These are phyloP conservation scores for Stemphylium lycopersici DNA, from an alignment of 2,329 filamentous ascomycete species.

Conservation along the genomic window DNA sequence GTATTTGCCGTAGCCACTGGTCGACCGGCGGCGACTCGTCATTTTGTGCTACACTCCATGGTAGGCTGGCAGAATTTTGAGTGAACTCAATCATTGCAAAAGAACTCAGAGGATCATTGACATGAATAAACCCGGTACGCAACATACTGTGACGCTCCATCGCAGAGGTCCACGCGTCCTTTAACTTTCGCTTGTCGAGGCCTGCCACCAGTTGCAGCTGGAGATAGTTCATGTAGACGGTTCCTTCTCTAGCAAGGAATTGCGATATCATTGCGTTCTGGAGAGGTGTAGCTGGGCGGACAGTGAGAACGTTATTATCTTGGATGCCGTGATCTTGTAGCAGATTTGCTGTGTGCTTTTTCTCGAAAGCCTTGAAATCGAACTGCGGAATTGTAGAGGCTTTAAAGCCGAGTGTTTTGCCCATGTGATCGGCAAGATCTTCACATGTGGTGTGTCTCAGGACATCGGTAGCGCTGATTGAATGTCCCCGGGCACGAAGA, in stretches of 20 bases:
- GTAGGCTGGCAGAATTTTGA: slow-evolving; percentile 40
- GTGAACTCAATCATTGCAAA: slow-evolving; percentile 77
- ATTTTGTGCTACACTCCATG: slow-evolving; percentile 31
- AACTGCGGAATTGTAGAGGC: slow-evolving; percentile 24
- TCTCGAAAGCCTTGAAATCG: slow-evolving; percentile 61
- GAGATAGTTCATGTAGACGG: slow-evolving; percentile 77
- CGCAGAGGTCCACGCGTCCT: slow-evolving; percentile 65
- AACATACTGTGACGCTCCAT: slow-evolving; percentile 70
- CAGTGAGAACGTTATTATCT: slow-evolving; percentile 55
- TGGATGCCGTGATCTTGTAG: slow-evolving; percentile 40
- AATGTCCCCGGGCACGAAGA: slow-evolving; percentile 65
- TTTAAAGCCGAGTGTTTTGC: neutral
- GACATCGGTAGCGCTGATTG: slow-evolving; percentile 73
- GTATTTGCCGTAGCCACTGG: slow-evolving; percentile 32
- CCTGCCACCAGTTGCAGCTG: slow-evolving; percentile 57
- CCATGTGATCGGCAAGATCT: slow-evolving; percentile 38
- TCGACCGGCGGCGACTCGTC: slow-evolving; percentile 8
- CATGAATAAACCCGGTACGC: slow-evolving; percentile 72
- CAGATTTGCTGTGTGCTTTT: slow-evolving; percentile 47
- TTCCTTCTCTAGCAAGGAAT: slow-evolving; percentile 70
- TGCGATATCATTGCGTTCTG: slow-evolving; percentile 82
- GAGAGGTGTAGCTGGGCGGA: slow-evolving; percentile 79
- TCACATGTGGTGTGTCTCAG: slow-evolving; percentile 60
- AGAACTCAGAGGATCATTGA: slow-evolving; percentile 64
- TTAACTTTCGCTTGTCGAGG: slow-evolving; percentile 53